Evolutionary conservation across 208 protist species (phyloP), one percentile per base, ranked within the genome.

Genomic region (Crithidia brevicula): DNA sequence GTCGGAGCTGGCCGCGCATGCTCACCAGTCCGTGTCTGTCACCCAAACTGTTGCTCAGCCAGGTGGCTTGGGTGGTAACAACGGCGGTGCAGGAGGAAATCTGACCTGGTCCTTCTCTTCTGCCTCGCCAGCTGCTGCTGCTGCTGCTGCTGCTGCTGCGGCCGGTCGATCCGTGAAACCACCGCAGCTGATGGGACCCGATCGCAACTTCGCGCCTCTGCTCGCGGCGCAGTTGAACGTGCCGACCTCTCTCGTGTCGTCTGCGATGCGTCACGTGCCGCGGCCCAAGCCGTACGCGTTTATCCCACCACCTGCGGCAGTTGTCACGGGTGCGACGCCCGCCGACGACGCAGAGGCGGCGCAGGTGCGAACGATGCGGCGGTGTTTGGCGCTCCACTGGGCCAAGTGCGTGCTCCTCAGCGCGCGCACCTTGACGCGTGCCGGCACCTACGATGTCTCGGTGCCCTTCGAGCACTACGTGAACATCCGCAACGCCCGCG

Each of bases 371-470:
- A 84, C 82, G 38, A 38, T 66, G 51, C 82, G 82, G 33, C 82
- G 82, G 1, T 83, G 74, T 54, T 43, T 84, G 20, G 77, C 74
- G 10, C 52, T 87, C 64, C 69, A 81, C 46, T 87, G 82, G 82
- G 78, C 70, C 31, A 83, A 84, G 73, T 87, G 82, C 38, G 62
- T 83, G 5, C 43, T 87, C 40, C 72, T 87, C 22, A 84, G 82
- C 43, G 82, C 74, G 0, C 72, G 77, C 20, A 77, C 77, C n/a
- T 64, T 87, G 23, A 66, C 63, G 16, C 74, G 76, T 33, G 57
- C 63, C n/a, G 72, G 78, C 45, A 71, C 61, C 34, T 54, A 53
- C 63, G 73, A 73, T 57, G 70, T 87, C 8, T 13, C 70, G 11
- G 75, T 87, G 7, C 82, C 77, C 9, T 73, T 60, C 18, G 74